phyloP scores from a whole-genome alignment of 768 basidiomycete genomes.

The Suillus variegatus region DNA sequence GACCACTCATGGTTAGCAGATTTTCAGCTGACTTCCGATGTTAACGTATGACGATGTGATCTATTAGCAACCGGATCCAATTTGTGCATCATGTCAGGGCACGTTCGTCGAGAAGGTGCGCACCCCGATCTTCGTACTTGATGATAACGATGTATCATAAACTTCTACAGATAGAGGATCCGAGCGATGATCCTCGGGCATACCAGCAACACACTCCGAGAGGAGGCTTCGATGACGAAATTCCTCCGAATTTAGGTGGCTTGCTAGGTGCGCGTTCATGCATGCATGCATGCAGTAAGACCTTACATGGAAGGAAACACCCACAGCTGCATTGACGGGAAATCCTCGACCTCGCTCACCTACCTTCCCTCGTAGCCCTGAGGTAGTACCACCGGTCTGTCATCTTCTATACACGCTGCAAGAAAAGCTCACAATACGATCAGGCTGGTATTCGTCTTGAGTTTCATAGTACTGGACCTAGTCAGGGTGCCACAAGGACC shows the following conservation, averaged over 20 bases:
- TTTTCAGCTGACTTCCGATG: slow-evolving; percentile 10
- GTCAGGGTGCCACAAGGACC: slow-evolving; percentile 29
- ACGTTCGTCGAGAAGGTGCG: slow-evolving; percentile 81
- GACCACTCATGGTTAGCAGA: slow-evolving; percentile 69
- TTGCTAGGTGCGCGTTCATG: slow-evolving; percentile 4
- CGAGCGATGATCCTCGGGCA: slow-evolving; percentile 71
- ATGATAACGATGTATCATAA: slow-evolving; percentile 7
- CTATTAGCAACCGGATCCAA: slow-evolving; percentile 72
- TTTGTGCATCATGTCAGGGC: slow-evolving; percentile 80
- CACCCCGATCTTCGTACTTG: neutral
- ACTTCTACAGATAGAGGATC: slow-evolving; percentile 65
- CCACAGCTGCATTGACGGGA: slow-evolving; percentile 1
- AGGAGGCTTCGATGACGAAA: slow-evolving; percentile 25
- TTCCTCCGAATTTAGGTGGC: slow-evolving; percentile 22
- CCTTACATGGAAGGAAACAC: neutral
- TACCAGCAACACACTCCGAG: slow-evolving; percentile 46
- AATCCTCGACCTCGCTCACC: slow-evolving; percentile 18
- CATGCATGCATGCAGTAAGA: neutral
- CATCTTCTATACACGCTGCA: neutral
- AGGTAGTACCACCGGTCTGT: slow-evolving; percentile 18
- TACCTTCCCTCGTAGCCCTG: slow-evolving; percentile 17
- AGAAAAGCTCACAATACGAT: slow-evolving; percentile 14
- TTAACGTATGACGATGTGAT: neutral
- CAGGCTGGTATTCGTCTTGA: slow-evolving; percentile 36
- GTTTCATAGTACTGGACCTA: slow-evolving; percentile 30